Evolutionary conservation across 768 basidiomycete species (phyloP).

Genomic region (Cantharellus cinnabarinus): DNA sequence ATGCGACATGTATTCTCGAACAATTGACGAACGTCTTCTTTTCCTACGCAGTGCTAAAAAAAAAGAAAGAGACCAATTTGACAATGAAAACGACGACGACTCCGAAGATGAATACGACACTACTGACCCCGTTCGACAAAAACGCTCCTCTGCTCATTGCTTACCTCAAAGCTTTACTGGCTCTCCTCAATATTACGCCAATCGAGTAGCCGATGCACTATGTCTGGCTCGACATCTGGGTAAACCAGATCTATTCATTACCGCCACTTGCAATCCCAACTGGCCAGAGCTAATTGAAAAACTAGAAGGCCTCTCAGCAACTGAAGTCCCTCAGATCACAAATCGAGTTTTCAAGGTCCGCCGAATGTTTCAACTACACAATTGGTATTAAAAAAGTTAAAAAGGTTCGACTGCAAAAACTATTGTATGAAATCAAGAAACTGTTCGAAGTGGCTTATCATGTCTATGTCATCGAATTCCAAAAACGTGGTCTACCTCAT

Average conservation of each 20-base stretch:
- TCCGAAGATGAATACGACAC: constrained; percentile 19
- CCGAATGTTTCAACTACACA: constrained; percentile 12
- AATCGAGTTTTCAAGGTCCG: constrained; percentile 20
- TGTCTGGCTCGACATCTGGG: constrained; percentile 21
- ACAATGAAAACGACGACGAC: constrained; percentile 10
- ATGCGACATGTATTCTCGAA: constrained; percentile 3
- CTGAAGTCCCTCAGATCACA: constrained; percentile 20
- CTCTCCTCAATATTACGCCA: constrained; percentile 20
- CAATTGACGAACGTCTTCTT: not conserved
- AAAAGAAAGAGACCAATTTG: not conserved
- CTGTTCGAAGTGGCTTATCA: constrained; percentile 11
- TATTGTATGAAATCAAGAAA: not conserved
- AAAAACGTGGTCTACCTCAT: constrained; percentile 25
- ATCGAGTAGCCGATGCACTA: constrained; percentile 24
- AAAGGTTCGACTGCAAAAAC: not conserved
- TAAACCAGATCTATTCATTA: constrained; percentile 29
- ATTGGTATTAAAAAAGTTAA: not conserved
- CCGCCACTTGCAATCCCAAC: constrained; percentile 30
- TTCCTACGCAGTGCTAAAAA: not conserved
- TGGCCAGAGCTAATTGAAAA: constrained; percentile 27
- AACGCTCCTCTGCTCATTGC: no score
- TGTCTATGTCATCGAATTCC: constrained; percentile 23
- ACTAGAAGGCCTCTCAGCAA: constrained; percentile 20
- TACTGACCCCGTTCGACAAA: not conserved
- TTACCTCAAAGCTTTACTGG: constrained; percentile 26